Evolutionary conservation across 176 grass and related monocot species (phyloP).

Genomic region (Alloteropsis semialata): DNA sequence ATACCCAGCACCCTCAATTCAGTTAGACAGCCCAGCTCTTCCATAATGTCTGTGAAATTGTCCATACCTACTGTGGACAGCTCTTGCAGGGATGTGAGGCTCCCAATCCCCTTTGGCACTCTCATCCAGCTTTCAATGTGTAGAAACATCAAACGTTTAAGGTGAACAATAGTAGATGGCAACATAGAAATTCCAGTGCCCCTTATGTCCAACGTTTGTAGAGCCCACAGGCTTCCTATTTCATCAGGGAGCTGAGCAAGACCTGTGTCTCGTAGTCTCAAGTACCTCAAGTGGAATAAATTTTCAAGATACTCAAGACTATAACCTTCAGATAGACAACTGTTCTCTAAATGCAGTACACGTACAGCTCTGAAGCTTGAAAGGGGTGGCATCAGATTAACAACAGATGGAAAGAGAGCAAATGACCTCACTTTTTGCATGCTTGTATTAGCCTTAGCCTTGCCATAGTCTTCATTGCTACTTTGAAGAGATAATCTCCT

Average conservation of each 20-base stretch:
- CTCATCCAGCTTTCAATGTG: fast-evolving
- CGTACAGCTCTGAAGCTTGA: too few species aligned
- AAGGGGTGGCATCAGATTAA: too few species aligned
- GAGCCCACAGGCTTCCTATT: not conserved
- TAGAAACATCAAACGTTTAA: not conserved
- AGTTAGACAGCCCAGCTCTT: not conserved
- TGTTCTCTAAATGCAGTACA: too few species aligned
- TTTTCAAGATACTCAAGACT: not conserved
- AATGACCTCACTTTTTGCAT: too few species aligned
- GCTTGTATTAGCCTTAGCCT: not conserved
- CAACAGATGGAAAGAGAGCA: too few species aligned
- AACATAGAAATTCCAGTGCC: not conserved
- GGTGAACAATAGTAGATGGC: not conserved
- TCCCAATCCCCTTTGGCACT: not conserved
- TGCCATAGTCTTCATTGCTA: too few species aligned
- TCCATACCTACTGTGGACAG: not conserved
- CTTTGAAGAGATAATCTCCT: not conserved
- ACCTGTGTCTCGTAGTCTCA: not conserved
- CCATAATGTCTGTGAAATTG: fast-evolving
- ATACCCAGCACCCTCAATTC: not conserved
- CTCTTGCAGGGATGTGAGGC: not conserved
- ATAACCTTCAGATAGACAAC: too few species aligned
- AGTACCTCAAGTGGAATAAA: not conserved
- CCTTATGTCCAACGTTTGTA: not conserved
- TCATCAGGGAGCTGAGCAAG: not conserved